A percentile compares a stretch with the other conserved stretches of the same genome.
phyloP scores from a whole-genome alignment of 345 rosid species.

The Xanthoceras sorbifolium region DNA sequence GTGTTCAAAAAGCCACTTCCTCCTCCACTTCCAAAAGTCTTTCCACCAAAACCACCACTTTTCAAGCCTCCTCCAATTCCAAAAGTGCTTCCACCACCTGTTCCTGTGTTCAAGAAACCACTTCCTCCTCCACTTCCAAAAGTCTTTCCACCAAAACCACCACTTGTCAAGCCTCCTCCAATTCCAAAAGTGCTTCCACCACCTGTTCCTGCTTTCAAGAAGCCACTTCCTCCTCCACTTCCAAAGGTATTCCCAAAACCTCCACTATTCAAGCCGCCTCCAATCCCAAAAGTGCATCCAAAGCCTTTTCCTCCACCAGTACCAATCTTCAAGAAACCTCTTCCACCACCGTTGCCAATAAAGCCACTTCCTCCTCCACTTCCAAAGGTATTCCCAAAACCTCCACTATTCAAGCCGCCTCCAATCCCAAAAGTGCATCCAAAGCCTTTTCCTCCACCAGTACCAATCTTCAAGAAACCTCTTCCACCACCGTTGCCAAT shows the following conservation, averaged over 20 bases:
- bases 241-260: constrained; percentile 13
- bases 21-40: neutral
- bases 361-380: constrained; percentile 7
- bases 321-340: constrained; percentile 13
- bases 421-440: constrained; percentile 24
- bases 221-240: constrained; percentile 23
- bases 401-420: constrained; percentile 6
- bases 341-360: constrained; percentile 18
- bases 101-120: neutral
- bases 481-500: constrained; percentile 20
- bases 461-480: constrained; percentile 10
- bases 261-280: too few relatives aligned
- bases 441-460: constrained; percentile 24
- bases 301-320: constrained; percentile 24
- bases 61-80: neutral
- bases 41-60: neutral
- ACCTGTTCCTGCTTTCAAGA: constrained; percentile 21
- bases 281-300: neutral
- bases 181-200: constrained; percentile 17
- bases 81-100: constrained; percentile 15
- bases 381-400: constrained; percentile 15
- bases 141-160: constrained; percentile 1
- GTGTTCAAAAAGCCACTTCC: neutral
- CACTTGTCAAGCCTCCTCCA: neutral
- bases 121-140: neutral